phyloP scores from a whole-genome alignment of 1,139 yeast genomes.

The Martiniozyma asiatica region DNA sequence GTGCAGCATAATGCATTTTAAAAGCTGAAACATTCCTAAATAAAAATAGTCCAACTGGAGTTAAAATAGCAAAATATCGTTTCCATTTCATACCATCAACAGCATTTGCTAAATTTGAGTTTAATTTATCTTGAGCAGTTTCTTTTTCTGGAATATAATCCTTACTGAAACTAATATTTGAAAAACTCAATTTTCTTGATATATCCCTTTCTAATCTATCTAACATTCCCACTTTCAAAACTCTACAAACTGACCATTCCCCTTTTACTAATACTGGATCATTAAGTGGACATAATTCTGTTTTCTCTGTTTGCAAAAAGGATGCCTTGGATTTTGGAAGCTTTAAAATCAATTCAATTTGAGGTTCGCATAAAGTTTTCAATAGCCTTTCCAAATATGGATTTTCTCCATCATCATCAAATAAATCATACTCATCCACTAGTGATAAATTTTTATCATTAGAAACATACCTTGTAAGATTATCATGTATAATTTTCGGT shows the following conservation, averaged over 20 bases:
- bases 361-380: slow-evolving; percentile 9
- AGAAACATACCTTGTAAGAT: no score
- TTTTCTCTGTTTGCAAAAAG: slow-evolving; percentile 11
- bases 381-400: slow-evolving; percentile 10
- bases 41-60: slow-evolving; percentile 32
- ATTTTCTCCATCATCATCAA: slow-evolving; percentile 11
- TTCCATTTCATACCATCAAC: no score
- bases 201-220: slow-evolving; percentile 22
- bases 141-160: no score
- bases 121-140: no score
- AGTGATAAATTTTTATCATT: no score
- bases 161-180: no score
- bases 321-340: slow-evolving; percentile 15
- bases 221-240: slow-evolving; percentile 21
- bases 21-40: slow-evolving; percentile 26
- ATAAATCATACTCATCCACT: no score
- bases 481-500: no score
- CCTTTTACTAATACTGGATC: slow-evolving; percentile 6
- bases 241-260: slow-evolving; percentile 18
- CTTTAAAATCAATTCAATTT: slow-evolving; percentile 16
- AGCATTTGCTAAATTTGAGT: no score
- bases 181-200: slow-evolving; percentile 12
- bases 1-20: slow-evolving; percentile 15
- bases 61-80: slow-evolving; percentile 29
- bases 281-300: slow-evolving; percentile 10